Conservation (phyloP, 73 alveolate genomes). For the Symbiodinium natans region DNA sequence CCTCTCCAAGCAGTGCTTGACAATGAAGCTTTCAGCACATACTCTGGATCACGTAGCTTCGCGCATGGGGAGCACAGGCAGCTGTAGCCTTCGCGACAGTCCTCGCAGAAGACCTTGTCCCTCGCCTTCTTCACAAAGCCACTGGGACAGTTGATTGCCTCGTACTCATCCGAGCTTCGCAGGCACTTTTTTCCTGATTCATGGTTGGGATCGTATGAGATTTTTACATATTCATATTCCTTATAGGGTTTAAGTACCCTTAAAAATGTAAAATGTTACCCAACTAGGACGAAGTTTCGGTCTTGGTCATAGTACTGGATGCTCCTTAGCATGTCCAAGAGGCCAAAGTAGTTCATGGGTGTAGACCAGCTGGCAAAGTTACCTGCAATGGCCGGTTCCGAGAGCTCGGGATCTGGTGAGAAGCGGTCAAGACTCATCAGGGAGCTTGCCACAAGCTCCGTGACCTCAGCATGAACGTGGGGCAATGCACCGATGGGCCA, state of each 20-base stretch:
- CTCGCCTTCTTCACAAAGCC: conserved; percentile 58
- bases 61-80: conserved; percentile 89
- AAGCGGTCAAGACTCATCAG: conserved; percentile 55
- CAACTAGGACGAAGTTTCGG: too few species aligned
- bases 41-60: conserved; percentile 72
- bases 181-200: conserved; percentile 38
- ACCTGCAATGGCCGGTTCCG: conserved; percentile 50
- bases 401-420: conserved; percentile 39
- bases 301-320: conserved; percentile 41
- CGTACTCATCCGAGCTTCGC: conserved; percentile 70
- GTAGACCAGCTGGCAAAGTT: conserved; percentile 87
- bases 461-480: conserved; percentile 65
- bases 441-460: conserved; percentile 29
- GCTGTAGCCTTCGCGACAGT: conserved; percentile 44
- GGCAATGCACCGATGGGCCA: conserved; percentile 88
- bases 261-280: too few species aligned
- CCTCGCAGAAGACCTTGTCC: conserved; percentile 73
- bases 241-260: too few species aligned
- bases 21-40: conserved; percentile 28
- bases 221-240: too few species aligned
- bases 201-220: too few species aligned
- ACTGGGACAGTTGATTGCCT: conserved; percentile 48
- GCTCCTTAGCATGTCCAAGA: conserved; percentile 44
- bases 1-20: conserved; percentile 58
- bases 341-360: conserved; percentile 45